These are phyloP conservation scores for Calonectria pseudoturangicola DNA, from an alignment of 2,329 filamentous ascomycete genomes.

Conservation along the genomic window DNA sequence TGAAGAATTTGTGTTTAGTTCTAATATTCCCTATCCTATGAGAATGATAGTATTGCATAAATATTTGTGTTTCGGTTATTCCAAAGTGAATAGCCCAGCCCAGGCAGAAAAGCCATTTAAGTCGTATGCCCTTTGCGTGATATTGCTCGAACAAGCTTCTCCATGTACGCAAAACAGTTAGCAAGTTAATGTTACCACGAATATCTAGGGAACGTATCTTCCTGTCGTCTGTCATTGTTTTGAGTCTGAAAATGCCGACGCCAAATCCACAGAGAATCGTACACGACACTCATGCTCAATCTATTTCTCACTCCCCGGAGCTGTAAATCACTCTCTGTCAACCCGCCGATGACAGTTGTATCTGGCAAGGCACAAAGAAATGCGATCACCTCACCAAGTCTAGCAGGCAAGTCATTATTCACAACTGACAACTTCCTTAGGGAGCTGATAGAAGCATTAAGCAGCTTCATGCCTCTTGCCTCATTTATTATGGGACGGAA, in stretches of 20 bases:
- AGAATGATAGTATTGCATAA: no score
- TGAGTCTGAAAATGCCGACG: conserved; percentile 2
- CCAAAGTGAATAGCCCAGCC: not conserved
- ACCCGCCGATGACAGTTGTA: conserved; percentile 18
- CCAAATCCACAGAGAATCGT: conserved; percentile 36
- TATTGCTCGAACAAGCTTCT: no score
- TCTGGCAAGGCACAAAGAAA: conserved; percentile 25
- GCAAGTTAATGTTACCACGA: no score
- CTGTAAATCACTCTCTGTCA: conserved; percentile 5
- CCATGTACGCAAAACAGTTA: not conserved
- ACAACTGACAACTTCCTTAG: conserved; percentile 16
- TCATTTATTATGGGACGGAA: conserved; percentile 26
- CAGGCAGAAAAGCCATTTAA: not conserved
- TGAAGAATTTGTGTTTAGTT: not conserved
- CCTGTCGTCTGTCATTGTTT: not conserved
- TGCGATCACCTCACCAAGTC: conserved; percentile 20
- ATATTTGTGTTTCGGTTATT: not conserved
- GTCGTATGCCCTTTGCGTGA: not conserved
- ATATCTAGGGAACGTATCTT: not conserved
- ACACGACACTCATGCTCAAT: conserved; percentile 35
- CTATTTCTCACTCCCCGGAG: conserved; percentile 22
- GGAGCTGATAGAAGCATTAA: conserved; percentile 17
- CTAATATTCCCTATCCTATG: not conserved
- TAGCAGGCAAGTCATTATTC: conserved; percentile 31
- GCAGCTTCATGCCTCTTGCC: conserved; percentile 3